A percentile compares a stretch with the other conserved stretches of the same genome.
Conservation (phyloP, 2,329 filamentous ascomycete genomes). For the Aotearoamyces nothofagi region DNA sequence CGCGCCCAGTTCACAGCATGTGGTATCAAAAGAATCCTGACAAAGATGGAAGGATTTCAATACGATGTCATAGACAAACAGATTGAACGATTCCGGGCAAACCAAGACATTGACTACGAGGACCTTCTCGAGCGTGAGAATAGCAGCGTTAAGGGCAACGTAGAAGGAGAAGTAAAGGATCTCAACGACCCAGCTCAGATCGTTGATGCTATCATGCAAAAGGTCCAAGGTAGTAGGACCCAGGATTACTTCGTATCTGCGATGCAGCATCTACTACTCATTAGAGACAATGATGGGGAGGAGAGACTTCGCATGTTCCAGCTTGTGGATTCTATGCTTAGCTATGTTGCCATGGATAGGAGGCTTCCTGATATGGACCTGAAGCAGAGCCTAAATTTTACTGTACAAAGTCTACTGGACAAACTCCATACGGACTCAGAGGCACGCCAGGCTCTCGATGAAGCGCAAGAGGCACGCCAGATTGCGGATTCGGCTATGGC, state of each 20-base stretch:
- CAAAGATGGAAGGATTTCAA: constrained; percentile 96
- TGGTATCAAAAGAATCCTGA: constrained; percentile 84
- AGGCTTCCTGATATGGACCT: constrained; percentile 92
- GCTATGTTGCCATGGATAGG: constrained; percentile 96
- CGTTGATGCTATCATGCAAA: constrained; percentile 79
- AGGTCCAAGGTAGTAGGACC: constrained; percentile 67
- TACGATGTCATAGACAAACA: constrained; percentile 98
- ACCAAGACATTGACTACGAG: constrained; percentile 96
- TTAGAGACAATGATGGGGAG: constrained; percentile 81
- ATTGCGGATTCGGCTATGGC: constrained; percentile 93
- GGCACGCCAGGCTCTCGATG: constrained; percentile 80
- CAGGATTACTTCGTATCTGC: constrained; percentile 95
- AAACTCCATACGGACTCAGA: constrained; percentile 95
- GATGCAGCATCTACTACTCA: constrained; percentile 86
- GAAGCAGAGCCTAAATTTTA: constrained; percentile 95
- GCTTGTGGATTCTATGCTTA: constrained; percentile 95
- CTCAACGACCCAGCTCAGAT: constrained; percentile 88
- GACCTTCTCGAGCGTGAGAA: constrained; percentile 87
- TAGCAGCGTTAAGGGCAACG: constrained; percentile 74
- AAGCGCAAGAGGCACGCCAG: constrained; percentile 77
- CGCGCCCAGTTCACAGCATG: constrained; percentile 91
- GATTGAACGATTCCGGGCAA: constrained; percentile 80
- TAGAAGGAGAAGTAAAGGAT: constrained; percentile 58
- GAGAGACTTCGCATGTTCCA: constrained; percentile 93
- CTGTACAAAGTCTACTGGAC: constrained; percentile 86